A percentile compares a stretch with the other conserved stretches of the same genome.
Conservation (phyloP, 1,284 basidiomycete species). For the Mycena citricolor region DNA sequence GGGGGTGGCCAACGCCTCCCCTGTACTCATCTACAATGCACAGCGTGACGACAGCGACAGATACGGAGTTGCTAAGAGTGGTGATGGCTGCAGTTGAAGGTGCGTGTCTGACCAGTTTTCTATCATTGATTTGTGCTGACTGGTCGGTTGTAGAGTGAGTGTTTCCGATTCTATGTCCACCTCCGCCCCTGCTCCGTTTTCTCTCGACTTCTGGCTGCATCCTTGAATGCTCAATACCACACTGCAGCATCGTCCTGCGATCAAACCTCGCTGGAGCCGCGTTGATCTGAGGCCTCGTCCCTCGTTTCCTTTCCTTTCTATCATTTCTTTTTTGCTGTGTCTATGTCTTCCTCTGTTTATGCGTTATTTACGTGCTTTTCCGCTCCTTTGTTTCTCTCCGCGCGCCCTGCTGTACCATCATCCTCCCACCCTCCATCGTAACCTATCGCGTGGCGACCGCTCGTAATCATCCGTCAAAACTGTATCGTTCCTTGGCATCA, state of each 20-base stretch:
- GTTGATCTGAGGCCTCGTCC: constrained; percentile 41
- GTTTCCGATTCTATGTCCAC: constrained; percentile 15
- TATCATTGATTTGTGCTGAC: constrained; percentile 4
- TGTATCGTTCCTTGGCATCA: no score
- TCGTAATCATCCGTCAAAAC: no score
- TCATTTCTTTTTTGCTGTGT: neutral
- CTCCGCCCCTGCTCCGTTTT: constrained; percentile 12
- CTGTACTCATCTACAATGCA: neutral
- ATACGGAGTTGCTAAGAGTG: neutral
- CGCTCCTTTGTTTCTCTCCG: neutral
- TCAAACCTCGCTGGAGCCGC: constrained; percentile 56
- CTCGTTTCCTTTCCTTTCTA: neutral
- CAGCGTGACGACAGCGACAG: constrained; percentile 1
- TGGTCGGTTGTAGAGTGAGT: constrained; percentile 67
- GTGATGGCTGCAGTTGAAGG: constrained; percentile 3
- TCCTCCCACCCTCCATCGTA: neutral
- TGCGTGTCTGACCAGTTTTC: neutral
- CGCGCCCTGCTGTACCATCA: neutral
- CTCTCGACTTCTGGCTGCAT: neutral
- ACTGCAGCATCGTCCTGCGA: constrained; percentile 55
- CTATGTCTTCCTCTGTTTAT: neutral
- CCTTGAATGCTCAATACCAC: constrained; percentile 20
- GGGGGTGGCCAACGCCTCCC: constrained; percentile 24
- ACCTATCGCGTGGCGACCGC: no score
- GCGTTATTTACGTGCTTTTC: neutral